Evolutionary conservation across 2,329 filamentous ascomycete genomes (phyloP), one percentile per base, ranked within the genome.

Genomic region (Hypoxylon sp.): DNA sequence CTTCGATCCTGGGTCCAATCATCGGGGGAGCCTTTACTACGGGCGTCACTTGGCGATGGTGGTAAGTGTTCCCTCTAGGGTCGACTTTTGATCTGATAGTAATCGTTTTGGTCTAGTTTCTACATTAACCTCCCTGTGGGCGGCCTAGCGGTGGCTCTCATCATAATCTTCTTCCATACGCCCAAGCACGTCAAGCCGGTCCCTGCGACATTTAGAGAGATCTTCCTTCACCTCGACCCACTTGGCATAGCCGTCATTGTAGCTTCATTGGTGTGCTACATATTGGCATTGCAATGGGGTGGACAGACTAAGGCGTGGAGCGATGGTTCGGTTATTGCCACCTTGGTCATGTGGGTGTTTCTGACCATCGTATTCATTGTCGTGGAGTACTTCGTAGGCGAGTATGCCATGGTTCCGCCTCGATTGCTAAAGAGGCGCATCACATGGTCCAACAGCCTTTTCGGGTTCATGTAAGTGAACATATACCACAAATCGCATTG

Each of bases 251-350:
- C 33, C 4, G 30, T 69, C 9, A 26, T 62, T n/a, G 49, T 64
- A 32, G 64, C 24, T 2, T 32, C 76, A 4, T 75, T 80, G 4
- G 70, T 80, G 26, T 81, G 78, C 59, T 76, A 81, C 12, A 65
- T 82, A 0, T 70, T 83, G 8, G 80, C 81, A 6, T 70, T 83
- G 11, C 78, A 82, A 56, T 82, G 78, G 77, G 77, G 77, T 51
- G 78, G 76, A 4, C 65, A 59, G 28, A 73, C 70, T n/a, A 74
- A 78, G 30, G 30, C 74, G 0, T 80, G 78, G 77, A 70, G 58
- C n/a, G 66, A 65, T 24, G 69, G 68, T 6, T 71, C 69, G 18
- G 72, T 78, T 44, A 74, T 79, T 48, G 73, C 69, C 6, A 69
- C 77, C 4, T 68, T 79, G 14, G 72, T 76, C 40, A 66, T 73